Conservation (phyloP, 352 stramenopile genomes). For the Saprolegnia parasitica region DNA sequence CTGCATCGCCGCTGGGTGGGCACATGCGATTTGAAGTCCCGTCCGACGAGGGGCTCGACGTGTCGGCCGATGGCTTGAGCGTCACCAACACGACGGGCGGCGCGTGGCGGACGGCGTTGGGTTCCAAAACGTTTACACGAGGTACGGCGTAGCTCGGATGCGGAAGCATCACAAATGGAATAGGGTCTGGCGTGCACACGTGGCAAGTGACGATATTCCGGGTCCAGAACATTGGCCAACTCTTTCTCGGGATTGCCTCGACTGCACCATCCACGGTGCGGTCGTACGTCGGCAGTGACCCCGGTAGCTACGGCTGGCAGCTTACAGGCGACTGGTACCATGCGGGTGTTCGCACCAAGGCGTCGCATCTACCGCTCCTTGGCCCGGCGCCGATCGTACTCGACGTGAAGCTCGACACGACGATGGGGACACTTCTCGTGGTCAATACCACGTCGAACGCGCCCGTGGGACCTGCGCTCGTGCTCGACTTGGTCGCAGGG, state of each 20-base stretch:
- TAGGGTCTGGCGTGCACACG: constrained; percentile 25
- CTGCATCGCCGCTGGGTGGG: not conserved
- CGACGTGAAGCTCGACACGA: constrained; percentile 11
- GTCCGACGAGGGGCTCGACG: not conserved
- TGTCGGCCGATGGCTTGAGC: not conserved
- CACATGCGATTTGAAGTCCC: constrained; percentile 4
- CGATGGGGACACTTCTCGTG: not conserved
- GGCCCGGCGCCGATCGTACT: not conserved
- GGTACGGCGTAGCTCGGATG: constrained; percentile 4
- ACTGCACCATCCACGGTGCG: not conserved
- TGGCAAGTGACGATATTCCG: constrained; percentile 8
- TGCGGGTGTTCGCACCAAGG: not conserved
- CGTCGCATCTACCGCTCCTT: not conserved
- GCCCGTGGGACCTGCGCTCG: not conserved
- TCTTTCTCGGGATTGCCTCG: constrained; percentile 7
- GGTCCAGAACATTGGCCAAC: constrained; percentile 11
- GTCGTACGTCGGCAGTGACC: not conserved
- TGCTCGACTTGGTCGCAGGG: constrained; percentile 11
- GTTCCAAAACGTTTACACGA: constrained; percentile 10
- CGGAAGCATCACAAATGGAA: not conserved
- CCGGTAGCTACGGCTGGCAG: constrained; percentile 20
- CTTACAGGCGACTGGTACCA: constrained; percentile 25
- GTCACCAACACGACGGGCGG: not conserved
- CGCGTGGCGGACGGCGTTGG: constrained; percentile 5
- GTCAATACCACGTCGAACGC: constrained; percentile 9